Evolutionary conservation across 768 basidiomycete species (phyloP), one percentile per base, ranked within the genome.

Genomic region (Daedaleopsis sinensis): DNA sequence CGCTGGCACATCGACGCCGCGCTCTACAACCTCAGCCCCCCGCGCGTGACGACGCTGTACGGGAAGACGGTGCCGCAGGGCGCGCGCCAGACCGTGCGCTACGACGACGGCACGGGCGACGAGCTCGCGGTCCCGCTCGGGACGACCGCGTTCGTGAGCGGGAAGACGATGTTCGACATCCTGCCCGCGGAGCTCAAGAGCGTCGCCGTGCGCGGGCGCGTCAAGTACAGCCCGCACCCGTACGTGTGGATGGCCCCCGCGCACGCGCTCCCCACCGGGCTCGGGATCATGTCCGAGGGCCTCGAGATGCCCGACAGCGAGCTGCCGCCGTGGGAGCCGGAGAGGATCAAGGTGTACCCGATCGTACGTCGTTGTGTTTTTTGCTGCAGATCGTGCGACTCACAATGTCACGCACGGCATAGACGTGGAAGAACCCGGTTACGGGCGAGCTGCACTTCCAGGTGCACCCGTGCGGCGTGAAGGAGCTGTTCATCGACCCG

Each of bases 1-100:
- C 80, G 93, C 53, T 94, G 93, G 93, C 92, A 96, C 73, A 94
- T 95, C 73, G 94, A 95, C 66, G 93, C 94, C 1, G 92, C 92
- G 1, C 75, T 93, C 42, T 91, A 91, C 71, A 84, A 88, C 58
- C 79, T 89, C 15, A 83, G 84, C 24, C 91, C 91, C 16, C 93
- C 94, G 5, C 88, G 82, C 64, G 93, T 91, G 44, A 96, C 94
- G 6, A 92, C 93, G 0, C 83, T 96, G 21, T 94, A 93, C 66
- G 91, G 87, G 0, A 80, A 95, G 64, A 78, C 68, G 3, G 88
- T 95, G 0, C 94, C 94, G 3, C 63, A 78, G 24, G 93, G 92
- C 2, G 68, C 76, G 13, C 69, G 63, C 19, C 93, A 96, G 79
- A 78, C 78, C 3, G 83, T 83, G 62, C 76, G 89, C 61, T 93